phyloP scores from a whole-genome alignment of 1,139 yeast genomes.

The Tardiomyces depauwii region DNA sequence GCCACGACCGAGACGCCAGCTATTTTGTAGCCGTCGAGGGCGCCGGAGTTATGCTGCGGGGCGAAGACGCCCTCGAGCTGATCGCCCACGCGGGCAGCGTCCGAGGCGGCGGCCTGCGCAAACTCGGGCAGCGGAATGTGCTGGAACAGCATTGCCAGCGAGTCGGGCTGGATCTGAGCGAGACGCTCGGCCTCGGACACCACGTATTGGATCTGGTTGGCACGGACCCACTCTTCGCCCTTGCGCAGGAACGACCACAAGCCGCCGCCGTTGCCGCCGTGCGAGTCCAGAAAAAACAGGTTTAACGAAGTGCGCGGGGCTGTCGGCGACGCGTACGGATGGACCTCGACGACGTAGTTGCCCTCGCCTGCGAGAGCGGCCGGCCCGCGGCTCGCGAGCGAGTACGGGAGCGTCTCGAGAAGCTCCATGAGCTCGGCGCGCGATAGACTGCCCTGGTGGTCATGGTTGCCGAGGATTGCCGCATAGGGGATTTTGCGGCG shows the following conservation, averaged over 20 bases:
- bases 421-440: constrained; percentile 51
- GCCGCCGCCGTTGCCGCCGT: constrained; percentile 30
- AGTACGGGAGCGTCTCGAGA: constrained; percentile 51
- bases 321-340: constrained; percentile 35
- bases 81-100: constrained; percentile 40
- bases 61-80: constrained; percentile 68
- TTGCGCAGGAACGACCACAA: neutral
- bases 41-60: constrained; percentile 48
- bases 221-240: neutral
- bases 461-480: constrained; percentile 70
- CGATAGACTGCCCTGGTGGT: constrained; percentile 65
- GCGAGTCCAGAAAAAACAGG: constrained; percentile 74
- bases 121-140: constrained; percentile 90
- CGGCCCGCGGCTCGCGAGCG: constrained; percentile 53
- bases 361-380: constrained; percentile 67
- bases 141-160: constrained; percentile 76
- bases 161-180: neutral
- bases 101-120: constrained; percentile 2
- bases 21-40: constrained; percentile 35
- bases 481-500: constrained; percentile 66
- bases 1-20: constrained; percentile 60
- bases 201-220: neutral
- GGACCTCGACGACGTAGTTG: constrained; percentile 51
- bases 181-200: neutral
- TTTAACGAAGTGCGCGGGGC: constrained; percentile 24